These are phyloP conservation scores for Pythium graminicola DNA, from an alignment of 352 stramenopile species.

Conservation along the genomic window DNA sequence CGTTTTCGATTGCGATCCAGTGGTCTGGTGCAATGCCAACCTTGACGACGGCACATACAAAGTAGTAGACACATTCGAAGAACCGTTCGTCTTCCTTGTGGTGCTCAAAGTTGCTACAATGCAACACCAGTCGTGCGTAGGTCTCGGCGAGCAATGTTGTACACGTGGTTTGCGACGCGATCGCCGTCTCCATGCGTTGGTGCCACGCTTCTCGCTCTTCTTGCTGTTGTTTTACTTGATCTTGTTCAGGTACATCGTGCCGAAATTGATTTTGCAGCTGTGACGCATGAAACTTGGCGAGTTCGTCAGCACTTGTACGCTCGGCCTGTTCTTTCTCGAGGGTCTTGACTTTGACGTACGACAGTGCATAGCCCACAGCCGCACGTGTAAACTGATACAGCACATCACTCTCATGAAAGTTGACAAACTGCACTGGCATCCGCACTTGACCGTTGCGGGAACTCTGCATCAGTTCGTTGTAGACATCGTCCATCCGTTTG, in stretches of 20 bases:
- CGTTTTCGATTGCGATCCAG: conserved; percentile 57
- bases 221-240: conserved; percentile 1
- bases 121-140: conserved; percentile 64
- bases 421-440: conserved; percentile 60
- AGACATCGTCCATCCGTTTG: conserved; percentile 53
- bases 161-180: conserved; percentile 18
- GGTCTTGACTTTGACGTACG: conserved; percentile 50
- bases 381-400: conserved; percentile 69
- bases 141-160: conserved; percentile 36
- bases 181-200: conserved; percentile 5
- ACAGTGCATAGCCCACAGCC: conserved; percentile 54
- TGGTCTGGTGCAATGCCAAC: conserved; percentile 43
- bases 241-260: not conserved
- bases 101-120: conserved; percentile 81
- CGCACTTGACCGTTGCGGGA: conserved; percentile 40
- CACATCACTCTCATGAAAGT: conserved; percentile 62
- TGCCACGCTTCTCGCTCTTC: conserved; percentile 6
- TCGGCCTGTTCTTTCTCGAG: conserved; percentile 36
- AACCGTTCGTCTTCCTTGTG: conserved; percentile 78
- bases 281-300: conserved; percentile 21
- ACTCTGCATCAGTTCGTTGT: conserved; percentile 54
- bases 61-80: conserved; percentile 80
- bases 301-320: conserved; percentile 10
- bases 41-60: conserved; percentile 67
- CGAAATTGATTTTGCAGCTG: conserved; percentile 17